Evolutionary conservation across 768 basidiomycete genomes (phyloP), one percentile per base, ranked within the genome.

Genomic region (Pleurotus pulmonarius): DNA sequence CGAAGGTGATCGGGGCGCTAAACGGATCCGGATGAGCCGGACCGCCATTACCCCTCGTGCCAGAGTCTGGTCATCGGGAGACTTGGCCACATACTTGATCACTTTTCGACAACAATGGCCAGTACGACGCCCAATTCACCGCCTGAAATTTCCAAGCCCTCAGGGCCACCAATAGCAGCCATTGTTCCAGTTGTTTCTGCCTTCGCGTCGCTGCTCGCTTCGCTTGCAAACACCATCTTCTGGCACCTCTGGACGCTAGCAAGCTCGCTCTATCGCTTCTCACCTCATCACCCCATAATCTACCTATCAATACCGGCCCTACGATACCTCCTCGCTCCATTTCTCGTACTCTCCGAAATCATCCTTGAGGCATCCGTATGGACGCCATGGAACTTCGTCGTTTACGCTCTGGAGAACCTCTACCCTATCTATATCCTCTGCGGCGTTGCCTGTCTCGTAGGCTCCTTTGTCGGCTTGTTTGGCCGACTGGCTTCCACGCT

Each of bases 351-450:
- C 57, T 29, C 72, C 29, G 64, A 78, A 11, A 63, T 83, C 22
- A 16, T 74, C 5, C 57, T 76, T 20, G 72, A 78, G 46, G 39
- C 77, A 20, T 69, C 79, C 55, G 40, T 87, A 2, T 66, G 71
- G 59, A 69, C 73, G 18, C 86, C 86, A 0, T 79, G 77, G 60
- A 59, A 63, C 11, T 63, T 77, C 37, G 59, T 69, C 18, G 48
- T 67, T 5, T 75, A 70, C 63, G 55, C 79, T 24, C 64, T 77
- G 15, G 73, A 77, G 5, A 71, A 74, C 8, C 49, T 85, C 1
- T 82, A 80, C 46, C 84, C 84, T 0, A 49, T 84, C 34, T 86
- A 85, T 59, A 75, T 83, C 12, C 77, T 85, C 57, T 75, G 72
- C 39, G 81, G 81, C 1, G 75, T 81, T 1, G 83, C 84, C 1